These are phyloP conservation scores for Aspergillus udagawae DNA, from an alignment of 2,329 filamentous ascomycete species.

Conservation along the genomic window DNA sequence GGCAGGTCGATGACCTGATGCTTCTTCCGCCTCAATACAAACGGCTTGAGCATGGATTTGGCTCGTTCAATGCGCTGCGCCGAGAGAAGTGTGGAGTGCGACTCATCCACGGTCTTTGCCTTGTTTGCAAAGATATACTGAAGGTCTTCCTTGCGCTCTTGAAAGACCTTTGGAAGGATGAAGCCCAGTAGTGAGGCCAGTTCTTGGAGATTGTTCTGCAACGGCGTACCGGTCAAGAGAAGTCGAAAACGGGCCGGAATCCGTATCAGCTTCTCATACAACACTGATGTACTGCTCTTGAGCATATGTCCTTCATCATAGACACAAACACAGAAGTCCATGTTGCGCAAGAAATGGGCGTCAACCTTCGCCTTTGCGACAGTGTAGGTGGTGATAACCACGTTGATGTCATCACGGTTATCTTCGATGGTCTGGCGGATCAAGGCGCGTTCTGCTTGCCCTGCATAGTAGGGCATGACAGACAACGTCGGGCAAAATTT, in stretches of 20 bases:
- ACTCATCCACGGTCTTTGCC: slow-evolving; percentile 69
- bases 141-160: slow-evolving; percentile 71
- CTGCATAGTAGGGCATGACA: slow-evolving; percentile 70
- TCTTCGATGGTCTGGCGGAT: slow-evolving; percentile 65
- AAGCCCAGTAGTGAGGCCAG: slow-evolving; percentile 89
- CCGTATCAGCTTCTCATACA: slow-evolving; percentile 73
- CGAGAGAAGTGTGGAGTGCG: slow-evolving; percentile 77
- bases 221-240: slow-evolving; percentile 81
- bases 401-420: slow-evolving; percentile 62
- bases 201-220: slow-evolving; percentile 95
- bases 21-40: slow-evolving; percentile 91
- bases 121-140: slow-evolving; percentile 87
- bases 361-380: slow-evolving; percentile 60
- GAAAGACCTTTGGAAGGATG: slow-evolving; percentile 82
- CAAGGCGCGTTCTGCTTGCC: slow-evolving; percentile 61
- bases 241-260: slow-evolving; percentile 81
- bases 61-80: slow-evolving; percentile 82
- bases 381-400: slow-evolving; percentile 69
- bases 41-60: slow-evolving; percentile 88
- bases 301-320: slow-evolving; percentile 94
- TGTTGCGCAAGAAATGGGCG: slow-evolving; percentile 58
- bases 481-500: slow-evolving; percentile 75
- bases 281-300: slow-evolving; percentile 79
- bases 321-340: slow-evolving; percentile 60
- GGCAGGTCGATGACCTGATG: slow-evolving; percentile 87